Percentiles rank a stretch among this genome's conserved stretches.
Conservation (phyloP, 768 basidiomycete species). For the Boletus coccyginus region DNA sequence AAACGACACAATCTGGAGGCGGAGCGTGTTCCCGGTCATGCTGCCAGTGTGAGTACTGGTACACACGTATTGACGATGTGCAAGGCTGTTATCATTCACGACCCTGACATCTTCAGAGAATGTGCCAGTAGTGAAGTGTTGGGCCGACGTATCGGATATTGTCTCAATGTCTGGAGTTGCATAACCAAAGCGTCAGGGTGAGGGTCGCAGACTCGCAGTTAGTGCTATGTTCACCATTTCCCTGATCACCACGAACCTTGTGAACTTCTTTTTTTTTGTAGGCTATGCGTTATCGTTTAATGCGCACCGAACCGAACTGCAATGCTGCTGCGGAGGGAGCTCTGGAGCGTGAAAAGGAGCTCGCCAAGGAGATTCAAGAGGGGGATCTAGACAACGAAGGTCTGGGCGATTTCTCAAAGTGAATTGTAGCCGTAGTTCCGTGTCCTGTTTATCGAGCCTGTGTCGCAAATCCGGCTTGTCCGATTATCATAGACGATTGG, state of each 20-base stretch:
- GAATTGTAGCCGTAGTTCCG: neutral
- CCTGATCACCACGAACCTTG: neutral
- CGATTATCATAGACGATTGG: neutral
- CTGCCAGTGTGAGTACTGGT: too few species aligned
- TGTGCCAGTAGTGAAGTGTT: conserved; percentile 87
- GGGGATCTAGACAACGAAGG: conserved; percentile 82
- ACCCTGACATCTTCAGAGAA: too few species aligned
- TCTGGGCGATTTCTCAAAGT: conserved; percentile 29
- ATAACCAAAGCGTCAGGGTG: conserved; percentile 98
- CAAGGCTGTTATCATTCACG: too few species aligned
- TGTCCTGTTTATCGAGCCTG: neutral
- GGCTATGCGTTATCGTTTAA: conserved; percentile 98
- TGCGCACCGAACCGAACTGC: conserved; percentile 94
- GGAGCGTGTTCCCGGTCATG: conserved; percentile 22
- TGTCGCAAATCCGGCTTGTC: neutral
- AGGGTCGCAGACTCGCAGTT: neutral
- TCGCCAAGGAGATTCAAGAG: conserved; percentile 89
- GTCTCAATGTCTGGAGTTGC: conserved; percentile 91
- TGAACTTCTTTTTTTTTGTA: conserved; percentile 28
- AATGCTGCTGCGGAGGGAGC: conserved; percentile 90
- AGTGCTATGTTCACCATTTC: neutral
- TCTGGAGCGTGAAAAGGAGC: conserved; percentile 89
- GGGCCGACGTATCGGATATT: conserved; percentile 79
- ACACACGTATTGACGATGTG: too few species aligned
- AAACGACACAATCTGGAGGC: conserved; percentile 13